Base-by-base conservation (phyloP, 1,284 basidiomycete genomes). In the Xerocomus amazonicus region DNA sequence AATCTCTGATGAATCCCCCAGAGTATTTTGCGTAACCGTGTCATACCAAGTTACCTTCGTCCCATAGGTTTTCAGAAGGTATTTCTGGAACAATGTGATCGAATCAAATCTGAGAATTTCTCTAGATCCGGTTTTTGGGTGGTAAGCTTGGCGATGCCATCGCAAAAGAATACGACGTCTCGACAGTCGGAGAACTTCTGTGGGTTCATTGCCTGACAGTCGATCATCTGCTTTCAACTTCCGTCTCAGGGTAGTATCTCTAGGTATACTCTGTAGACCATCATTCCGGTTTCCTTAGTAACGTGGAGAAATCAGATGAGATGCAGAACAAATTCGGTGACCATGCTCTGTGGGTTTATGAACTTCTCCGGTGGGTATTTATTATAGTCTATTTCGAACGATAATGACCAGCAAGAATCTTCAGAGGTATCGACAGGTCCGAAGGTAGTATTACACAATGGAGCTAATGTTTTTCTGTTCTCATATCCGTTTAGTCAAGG, bases 141-240 rank as follows among this genome's bases (percentile, higher is more conserved):
- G 96, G 97, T 6, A 99, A 99, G 70, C 80, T 99, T 0, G 96
- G 97, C 1, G 80, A 83, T 43, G 87, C 92, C 1, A 76, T 99
- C 29, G 91, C 91, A 0, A 81, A 85, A 51, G 88, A 93, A 63
- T 98, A 91, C 63, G 87, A 88, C 57, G 92, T 83, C 7, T 87
- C 87, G 10, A 94, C 89, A 1, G 93, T 98, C 1, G 87, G 84
- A 1, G 95, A 98, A 63, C 74, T 97, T 48, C 69, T 94, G 92
- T 92, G 58, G 52, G 78, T 65, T 41, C 34, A 27, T 45, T 35
- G 16, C 19, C 26, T 38, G n/a, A 8, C 7, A 10, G 33, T 33
- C 28, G 4, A 28, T 40, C 9, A 12, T 27, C 23, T 6, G 9
- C 43, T 19, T 34, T 54, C n/a, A 51, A 38, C 46, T 43, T 39